phyloP scores from a whole-genome alignment of 1,139 yeast genomes.

The Yamadazyma siamensis region DNA sequence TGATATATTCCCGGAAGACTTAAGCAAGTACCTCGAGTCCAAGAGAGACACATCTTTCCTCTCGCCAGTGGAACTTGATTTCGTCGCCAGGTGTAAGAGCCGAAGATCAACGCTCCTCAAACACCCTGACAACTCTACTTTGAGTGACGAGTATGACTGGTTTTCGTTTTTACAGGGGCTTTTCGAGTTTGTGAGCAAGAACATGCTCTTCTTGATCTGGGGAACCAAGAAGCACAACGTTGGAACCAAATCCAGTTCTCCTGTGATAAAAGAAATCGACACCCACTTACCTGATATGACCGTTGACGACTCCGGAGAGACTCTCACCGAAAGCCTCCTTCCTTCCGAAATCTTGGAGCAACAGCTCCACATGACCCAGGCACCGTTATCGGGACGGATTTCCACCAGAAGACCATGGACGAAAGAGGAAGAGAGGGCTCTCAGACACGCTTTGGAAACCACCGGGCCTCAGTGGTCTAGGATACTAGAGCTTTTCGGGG shows the following conservation, averaged over 20 bases:
- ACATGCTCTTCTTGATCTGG: slow-evolving; percentile 69
- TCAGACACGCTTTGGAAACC: slow-evolving; percentile 73
- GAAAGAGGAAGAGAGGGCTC: slow-evolving; percentile 80
- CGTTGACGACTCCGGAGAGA: too few species aligned
- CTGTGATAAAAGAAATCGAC: neutral
- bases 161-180: slow-evolving; percentile 52
- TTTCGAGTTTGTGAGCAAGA: slow-evolving; percentile 73
- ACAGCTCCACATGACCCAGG: slow-evolving; percentile 38
- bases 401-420: slow-evolving; percentile 74
- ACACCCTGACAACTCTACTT: slow-evolving; percentile 45
- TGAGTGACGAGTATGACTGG: slow-evolving; percentile 33
- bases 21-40: slow-evolving; percentile 42
- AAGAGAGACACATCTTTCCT: slow-evolving; percentile 28
- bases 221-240: slow-evolving; percentile 46
- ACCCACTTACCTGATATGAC: neutral
- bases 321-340: slow-evolving; percentile 22
- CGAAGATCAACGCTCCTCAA: slow-evolving; percentile 61
- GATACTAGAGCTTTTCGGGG: slow-evolving; percentile 82
- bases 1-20: slow-evolving; percentile 68
- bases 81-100: slow-evolving; percentile 63
- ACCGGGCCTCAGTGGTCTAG: slow-evolving; percentile 95
- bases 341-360: slow-evolving; percentile 50
- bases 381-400: slow-evolving; percentile 21
- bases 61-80: slow-evolving; percentile 71
- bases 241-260: slow-evolving; percentile 3